phyloP scores from a whole-genome alignment of 305 asterid genomes.

The Rubia tinctorum region DNA sequence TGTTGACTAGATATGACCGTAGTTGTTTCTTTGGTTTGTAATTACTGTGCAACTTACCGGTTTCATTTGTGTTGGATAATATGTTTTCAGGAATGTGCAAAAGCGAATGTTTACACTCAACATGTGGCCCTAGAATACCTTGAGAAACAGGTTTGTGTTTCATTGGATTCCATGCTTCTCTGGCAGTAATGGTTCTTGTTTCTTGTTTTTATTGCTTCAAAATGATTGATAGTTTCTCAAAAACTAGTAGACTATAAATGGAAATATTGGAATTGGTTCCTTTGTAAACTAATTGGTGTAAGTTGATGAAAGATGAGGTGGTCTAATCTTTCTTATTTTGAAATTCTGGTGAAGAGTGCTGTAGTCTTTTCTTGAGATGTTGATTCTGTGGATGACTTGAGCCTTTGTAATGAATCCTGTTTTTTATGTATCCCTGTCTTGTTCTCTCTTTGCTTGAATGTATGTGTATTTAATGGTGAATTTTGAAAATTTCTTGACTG shows the following conservation, averaged over 20 bases:
- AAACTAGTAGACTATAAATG: background rate
- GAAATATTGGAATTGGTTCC: background rate
- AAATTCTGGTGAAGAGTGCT: background rate
- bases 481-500: background rate
- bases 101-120: constrained; percentile 59
- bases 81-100: constrained; percentile 80
- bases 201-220: background rate
- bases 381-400: background rate
- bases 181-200: background rate
- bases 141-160: constrained; percentile 56
- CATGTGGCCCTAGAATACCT: constrained; percentile 75
- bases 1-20: background rate
- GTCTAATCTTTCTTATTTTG: background rate
- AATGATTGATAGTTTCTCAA: background rate
- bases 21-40: background rate
- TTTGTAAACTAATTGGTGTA: background rate
- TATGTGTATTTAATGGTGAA: background rate
- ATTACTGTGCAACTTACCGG: background rate
- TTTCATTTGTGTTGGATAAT: constrained; percentile 11
- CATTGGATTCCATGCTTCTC: background rate
- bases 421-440: background rate
- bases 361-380: background rate
- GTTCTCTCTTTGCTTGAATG: background rate
- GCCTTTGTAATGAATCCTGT: background rate
- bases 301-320: background rate